Conservation (phyloP, 768 basidiomycete genomes). For the Pleurotus cornucopiae region DNA sequence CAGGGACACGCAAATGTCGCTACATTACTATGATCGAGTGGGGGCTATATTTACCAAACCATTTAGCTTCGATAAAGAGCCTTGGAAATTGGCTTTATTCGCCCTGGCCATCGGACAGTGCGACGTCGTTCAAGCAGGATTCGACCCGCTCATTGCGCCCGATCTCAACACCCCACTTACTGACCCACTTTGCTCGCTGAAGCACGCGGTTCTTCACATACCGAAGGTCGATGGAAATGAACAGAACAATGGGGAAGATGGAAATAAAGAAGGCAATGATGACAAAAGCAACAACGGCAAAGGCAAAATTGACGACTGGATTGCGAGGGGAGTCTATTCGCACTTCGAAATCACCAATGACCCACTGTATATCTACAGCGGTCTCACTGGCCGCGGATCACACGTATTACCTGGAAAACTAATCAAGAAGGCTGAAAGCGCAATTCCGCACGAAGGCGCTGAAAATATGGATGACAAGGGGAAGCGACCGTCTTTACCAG, state of each 20-base stretch:
- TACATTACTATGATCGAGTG: background rate
- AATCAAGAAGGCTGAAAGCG: background rate
- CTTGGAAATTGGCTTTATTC: background rate
- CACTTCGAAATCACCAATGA: background rate
- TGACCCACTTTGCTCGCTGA: background rate
- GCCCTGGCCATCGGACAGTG: background rate
- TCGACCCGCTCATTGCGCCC: background rate
- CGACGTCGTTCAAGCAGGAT: background rate
- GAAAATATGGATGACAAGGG: background rate
- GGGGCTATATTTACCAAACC: background rate
- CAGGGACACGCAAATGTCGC: background rate
- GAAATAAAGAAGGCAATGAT: too few species aligned
- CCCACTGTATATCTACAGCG: constrained; percentile 9
- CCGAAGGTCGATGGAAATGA: background rate
- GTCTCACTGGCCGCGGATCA: constrained; percentile 16
- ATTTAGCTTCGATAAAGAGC: background rate
- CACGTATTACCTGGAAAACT: constrained; percentile 9
- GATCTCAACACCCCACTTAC: background rate
- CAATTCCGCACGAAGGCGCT: background rate
- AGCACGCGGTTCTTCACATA: background rate
- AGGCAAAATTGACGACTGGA: background rate
- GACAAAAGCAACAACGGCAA: background rate
- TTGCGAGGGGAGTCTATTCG: background rate
- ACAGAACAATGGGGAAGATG: background rate
- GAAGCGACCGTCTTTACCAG: background rate